These are phyloP conservation scores for Raffaelea deltoideospora DNA, from an alignment of 2,329 filamentous ascomycete genomes.

Conservation along the genomic window DNA sequence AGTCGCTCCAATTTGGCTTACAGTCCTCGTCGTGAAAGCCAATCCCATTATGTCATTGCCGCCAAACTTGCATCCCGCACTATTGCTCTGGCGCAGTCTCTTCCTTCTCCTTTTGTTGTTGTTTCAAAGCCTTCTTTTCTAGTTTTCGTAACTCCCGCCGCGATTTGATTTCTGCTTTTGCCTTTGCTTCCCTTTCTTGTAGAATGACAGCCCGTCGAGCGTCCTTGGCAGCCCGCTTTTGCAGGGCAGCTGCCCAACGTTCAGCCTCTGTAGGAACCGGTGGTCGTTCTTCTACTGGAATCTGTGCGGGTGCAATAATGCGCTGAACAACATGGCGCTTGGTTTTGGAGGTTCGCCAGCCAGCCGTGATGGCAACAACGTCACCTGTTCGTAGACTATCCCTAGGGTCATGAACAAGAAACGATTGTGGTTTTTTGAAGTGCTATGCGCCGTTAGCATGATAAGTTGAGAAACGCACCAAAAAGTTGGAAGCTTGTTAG, in stretches of 20 bases:
- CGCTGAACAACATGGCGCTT: constrained; percentile 62
- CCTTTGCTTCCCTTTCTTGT: constrained; percentile 9
- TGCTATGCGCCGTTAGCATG: constrained; percentile 23
- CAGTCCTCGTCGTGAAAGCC: too few species aligned
- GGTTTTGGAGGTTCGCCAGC: constrained; percentile 47
- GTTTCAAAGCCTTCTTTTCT: constrained; percentile 1
- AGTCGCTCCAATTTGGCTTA: too few species aligned
- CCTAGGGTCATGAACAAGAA: constrained; percentile 67
- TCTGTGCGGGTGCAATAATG: constrained; percentile 56
- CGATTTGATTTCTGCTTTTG: constrained; percentile 1
- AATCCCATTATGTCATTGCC: too few species aligned
- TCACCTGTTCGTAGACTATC: constrained; percentile 60
- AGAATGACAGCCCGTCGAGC: constrained; percentile 28
- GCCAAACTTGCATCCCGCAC: too few species aligned
- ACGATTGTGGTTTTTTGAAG: constrained; percentile 48
- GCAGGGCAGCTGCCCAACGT: constrained; percentile 36
- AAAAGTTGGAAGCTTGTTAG: not conserved
- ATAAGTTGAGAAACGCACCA: not conserved
- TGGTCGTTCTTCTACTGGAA: constrained; percentile 46
- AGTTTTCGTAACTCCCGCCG: constrained; percentile 4
- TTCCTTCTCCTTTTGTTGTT: not conserved
- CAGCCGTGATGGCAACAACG: constrained; percentile 54
- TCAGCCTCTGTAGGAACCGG: constrained; percentile 51
- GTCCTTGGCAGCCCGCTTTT: constrained; percentile 41
- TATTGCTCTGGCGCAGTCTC: constrained; percentile 2